Conservation (phyloP, 345 rosid species). For the Cochlearia excelsa region DNA sequence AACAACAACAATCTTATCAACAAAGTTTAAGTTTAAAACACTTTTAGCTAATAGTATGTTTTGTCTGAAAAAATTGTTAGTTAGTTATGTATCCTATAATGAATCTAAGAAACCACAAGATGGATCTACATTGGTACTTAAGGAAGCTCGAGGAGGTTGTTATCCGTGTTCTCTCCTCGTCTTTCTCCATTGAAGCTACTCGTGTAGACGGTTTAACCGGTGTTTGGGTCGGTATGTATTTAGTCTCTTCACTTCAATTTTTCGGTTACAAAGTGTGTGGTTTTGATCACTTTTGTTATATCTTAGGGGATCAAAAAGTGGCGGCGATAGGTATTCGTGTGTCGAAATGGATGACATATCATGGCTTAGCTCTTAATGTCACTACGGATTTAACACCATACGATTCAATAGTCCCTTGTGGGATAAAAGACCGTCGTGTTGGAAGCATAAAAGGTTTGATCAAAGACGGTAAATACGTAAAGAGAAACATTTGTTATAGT, state of each 20-base stretch:
- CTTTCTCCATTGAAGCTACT: constrained; percentile 66
- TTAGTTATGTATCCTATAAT: constrained; percentile 78
- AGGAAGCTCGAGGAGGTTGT: constrained; percentile 79
- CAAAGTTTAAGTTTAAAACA: not conserved
- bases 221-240: constrained; percentile 68
- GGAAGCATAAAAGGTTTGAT: constrained; percentile 60
- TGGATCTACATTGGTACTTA: constrained; percentile 94
- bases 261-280: not conserved
- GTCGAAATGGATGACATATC: constrained; percentile 71
- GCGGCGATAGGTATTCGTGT: constrained; percentile 82
- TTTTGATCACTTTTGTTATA: constrained; percentile 7
- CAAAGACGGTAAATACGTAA: constrained; percentile 10
- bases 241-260: not conserved
- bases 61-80: constrained; percentile 38
- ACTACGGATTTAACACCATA: constrained; percentile 75
- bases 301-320: constrained; percentile 60
- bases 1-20: not conserved
- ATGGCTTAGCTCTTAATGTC: constrained; percentile 79
- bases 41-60: not conserved
- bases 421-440: constrained; percentile 59
- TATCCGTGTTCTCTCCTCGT: constrained; percentile 62
- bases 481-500: constrained; percentile 1
- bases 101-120: constrained; percentile 80
- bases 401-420: constrained; percentile 68
- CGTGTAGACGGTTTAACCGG: constrained; percentile 74